A percentile compares a stretch with the other conserved stretches of the same genome.
Conservation (phyloP, 768 basidiomycete species). For the Terana coerulea region DNA sequence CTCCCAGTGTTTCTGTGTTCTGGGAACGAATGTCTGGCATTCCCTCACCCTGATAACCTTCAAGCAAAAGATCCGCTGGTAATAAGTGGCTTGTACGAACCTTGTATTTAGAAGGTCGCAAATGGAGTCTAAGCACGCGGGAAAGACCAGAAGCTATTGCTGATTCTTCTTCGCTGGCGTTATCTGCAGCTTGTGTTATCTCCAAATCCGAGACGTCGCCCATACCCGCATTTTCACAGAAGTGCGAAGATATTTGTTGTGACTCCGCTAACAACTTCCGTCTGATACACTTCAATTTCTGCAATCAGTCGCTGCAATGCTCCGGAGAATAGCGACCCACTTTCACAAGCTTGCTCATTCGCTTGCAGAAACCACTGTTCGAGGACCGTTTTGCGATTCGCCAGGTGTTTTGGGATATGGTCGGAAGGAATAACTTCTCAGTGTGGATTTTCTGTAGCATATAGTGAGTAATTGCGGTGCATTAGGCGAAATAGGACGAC, state of each 20-base stretch:
- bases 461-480: slow-evolving; percentile 1
- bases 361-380: slow-evolving; percentile 38
- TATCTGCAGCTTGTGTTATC: background rate
- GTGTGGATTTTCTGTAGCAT: slow-evolving; percentile 50
- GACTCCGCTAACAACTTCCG: background rate
- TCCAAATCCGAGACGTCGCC: background rate
- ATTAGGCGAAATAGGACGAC: slow-evolving; percentile 13
- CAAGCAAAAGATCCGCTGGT: too few relatives aligned
- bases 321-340: background rate
- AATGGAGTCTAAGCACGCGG: slow-evolving; percentile 37
- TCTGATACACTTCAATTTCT: background rate
- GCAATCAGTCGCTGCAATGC: background rate
- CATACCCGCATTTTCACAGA: background rate
- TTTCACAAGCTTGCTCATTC: background rate
- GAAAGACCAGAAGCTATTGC: slow-evolving; percentile 40
- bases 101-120: slow-evolving; percentile 45
- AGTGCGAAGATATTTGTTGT: background rate
- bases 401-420: slow-evolving; percentile 47
- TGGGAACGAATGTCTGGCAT: too few relatives aligned
- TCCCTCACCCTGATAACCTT: too few relatives aligned
- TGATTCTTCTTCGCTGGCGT: background rate
- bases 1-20: too few relatives aligned
- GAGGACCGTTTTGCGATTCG: slow-evolving; percentile 52
- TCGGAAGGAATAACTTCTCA: slow-evolving; percentile 46
- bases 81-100: too few relatives aligned